Evolutionary conservation across 805 yeast genomes (phyloP).

Genomic region (Metschnikowia proteae): DNA sequence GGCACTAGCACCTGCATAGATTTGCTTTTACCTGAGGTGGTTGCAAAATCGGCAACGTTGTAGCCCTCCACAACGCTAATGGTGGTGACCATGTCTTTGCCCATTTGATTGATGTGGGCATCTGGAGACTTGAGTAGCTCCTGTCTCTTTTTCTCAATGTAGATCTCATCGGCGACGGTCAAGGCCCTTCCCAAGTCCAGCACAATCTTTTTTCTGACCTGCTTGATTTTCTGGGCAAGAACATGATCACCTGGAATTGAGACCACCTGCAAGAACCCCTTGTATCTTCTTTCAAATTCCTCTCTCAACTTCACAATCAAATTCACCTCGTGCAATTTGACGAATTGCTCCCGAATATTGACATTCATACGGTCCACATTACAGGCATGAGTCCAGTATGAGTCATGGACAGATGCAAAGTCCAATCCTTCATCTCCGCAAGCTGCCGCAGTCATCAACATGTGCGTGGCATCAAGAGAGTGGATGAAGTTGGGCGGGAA

Average conservation of each 20-base stretch:
- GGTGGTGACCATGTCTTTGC: conserved; percentile 62
- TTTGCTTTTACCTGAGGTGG: conserved; percentile 20
- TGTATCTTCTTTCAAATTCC: conserved; percentile 81
- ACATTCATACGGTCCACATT: conserved; percentile 72
- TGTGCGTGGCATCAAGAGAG: conserved; percentile 94
- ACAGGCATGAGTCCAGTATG: conserved; percentile 96
- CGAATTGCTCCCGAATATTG: conserved; percentile 72
- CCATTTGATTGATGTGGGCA: conserved; percentile 46
- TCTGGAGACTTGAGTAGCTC: conserved; percentile 50
- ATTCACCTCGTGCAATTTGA: conserved; percentile 70
- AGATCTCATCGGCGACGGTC: conserved; percentile 69
- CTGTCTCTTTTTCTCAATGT: conserved; percentile 63
- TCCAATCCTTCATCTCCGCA: conserved; percentile 63
- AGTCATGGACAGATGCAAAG: conserved; percentile 96
- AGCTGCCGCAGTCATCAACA: conserved; percentile 81
- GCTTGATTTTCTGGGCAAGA: conserved; percentile 47
- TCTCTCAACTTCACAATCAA: conserved; percentile 64
- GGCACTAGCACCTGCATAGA: conserved; percentile 58
- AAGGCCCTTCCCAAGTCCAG: conserved; percentile 50
- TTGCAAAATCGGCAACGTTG: conserved; percentile 24
- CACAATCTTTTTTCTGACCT: conserved; percentile 47
- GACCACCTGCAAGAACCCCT: conserved; percentile 60
- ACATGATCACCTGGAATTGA: conserved; percentile 50
- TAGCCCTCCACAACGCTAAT: conserved; percentile 49
- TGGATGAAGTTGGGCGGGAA: conserved; percentile 96